Evolutionary conservation across 352 stramenopile species (phyloP).

Genomic region (Phytopythium boreale): DNA sequence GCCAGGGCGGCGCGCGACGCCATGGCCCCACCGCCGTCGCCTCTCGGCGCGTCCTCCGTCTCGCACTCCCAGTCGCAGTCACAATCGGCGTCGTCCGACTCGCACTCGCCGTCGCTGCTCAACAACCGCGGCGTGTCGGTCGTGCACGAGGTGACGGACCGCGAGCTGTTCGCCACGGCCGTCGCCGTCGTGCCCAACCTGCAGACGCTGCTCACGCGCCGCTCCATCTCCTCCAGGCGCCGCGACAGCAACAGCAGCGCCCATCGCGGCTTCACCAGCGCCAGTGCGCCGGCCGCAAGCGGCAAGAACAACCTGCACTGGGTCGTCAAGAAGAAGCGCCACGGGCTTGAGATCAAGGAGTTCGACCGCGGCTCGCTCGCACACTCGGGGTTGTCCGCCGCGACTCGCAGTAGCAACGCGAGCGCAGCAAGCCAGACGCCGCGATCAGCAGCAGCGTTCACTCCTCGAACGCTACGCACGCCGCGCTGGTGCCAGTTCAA

Average conservation of each 20-base stretch:
- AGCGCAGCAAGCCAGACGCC: background rate
- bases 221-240: background rate
- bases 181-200: conserved; percentile 33
- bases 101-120: background rate
- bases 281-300: background rate
- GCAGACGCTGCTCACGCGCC: conserved; percentile 25
- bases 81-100: background rate
- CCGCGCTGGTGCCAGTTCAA: conserved; percentile 5
- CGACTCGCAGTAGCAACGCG: background rate
- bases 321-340: conserved; percentile 38
- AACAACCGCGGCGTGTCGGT: conserved; percentile 4
- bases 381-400: too few species aligned
- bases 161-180: conserved; percentile 30
- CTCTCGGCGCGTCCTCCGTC: background rate
- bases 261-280: background rate
- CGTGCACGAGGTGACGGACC: conserved; percentile 21
- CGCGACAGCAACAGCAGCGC: background rate
- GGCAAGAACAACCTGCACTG: conserved; percentile 15
- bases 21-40: background rate
- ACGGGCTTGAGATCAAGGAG: conserved; percentile 45
- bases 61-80: background rate
- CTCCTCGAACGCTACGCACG: conserved; percentile 1
- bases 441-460: background rate
- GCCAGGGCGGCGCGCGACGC: background rate
- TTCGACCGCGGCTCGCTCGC: conserved; percentile 39